These are phyloP conservation scores for Ustilago xerochloae DNA, from an alignment of 1,284 basidiomycete genomes.

Conservation along the genomic window DNA sequence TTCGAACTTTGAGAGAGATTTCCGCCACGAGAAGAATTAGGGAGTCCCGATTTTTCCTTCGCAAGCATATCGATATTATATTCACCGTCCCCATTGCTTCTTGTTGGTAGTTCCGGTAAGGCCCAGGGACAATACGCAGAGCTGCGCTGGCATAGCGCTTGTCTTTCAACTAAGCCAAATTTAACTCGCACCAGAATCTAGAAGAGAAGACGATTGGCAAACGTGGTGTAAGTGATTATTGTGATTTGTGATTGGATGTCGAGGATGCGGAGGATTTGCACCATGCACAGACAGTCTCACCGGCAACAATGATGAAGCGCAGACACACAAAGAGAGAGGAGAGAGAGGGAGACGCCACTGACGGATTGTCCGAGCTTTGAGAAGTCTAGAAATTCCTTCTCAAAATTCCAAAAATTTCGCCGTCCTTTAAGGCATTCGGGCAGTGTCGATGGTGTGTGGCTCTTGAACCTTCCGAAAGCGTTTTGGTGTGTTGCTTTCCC, in stretches of 20 bases:
- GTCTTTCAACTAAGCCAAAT: too few species aligned
- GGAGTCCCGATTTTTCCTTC: too few species aligned
- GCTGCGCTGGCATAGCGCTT: too few species aligned
- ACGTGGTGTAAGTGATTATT: not conserved
- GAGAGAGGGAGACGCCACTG: not conserved
- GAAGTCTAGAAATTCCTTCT: conserved; percentile 2
- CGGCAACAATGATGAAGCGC: not conserved
- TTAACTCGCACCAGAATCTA: too few species aligned
- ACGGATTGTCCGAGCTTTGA: not conserved
- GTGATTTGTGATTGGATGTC: not conserved
- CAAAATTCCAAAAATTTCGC: conserved; percentile 2
- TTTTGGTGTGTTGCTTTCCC: not conserved
- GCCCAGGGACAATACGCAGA: too few species aligned
- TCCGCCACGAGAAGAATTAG: too few species aligned
- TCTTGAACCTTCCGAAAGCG: conserved; percentile 13
- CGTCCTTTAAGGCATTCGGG: conserved; percentile 8
- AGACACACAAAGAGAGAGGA: not conserved
- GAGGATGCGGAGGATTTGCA: conserved; percentile 2
- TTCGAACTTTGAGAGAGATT: conserved; percentile 5
- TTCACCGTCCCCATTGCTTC: too few species aligned
- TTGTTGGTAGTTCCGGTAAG: too few species aligned
- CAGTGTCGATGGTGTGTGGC: conserved; percentile 3
- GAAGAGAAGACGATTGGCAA: too few species aligned
- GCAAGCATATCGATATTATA: too few species aligned
- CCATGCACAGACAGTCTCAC: not conserved